Evolutionary conservation across 495 filamentous ascomycete genomes (phyloP), one percentile per base, ranked within the genome.

Genomic region (Ascobolus immersus): DNA sequence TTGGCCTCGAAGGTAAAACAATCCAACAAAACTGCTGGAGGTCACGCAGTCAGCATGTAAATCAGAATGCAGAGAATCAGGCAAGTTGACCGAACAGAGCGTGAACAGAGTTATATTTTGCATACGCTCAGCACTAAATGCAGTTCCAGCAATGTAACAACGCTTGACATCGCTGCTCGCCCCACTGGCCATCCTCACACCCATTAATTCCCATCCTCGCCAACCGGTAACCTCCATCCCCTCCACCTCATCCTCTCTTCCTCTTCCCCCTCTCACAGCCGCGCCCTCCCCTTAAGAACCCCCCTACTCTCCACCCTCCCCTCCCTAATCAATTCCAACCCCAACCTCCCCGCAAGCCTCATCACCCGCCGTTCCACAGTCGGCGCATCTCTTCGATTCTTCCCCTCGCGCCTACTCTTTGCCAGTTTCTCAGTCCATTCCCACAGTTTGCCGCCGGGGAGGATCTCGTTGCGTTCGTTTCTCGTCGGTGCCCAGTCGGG

Each of bases 351-450:
- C 5, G 72, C 70, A 42, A 90, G 61, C 31, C 51, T 51, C 18
- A 96, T 45, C 1, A 96, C 81, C n/a, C 86, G 58, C 0, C 66
- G 77, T 32, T 68, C 71, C 13, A 96, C 82, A 1, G 81, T 91
- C 1, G 74, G 74, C 10, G 81, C 81, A 51, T 96, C 86, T 17
- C 86, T 62, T 10, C 86, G 55, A 53, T 93, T 92, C 66, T 93
- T 94, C 4, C 86, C 86, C 57, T 93, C 86, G 22, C 82, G 61
- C 38, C 86, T 53, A 23, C 67, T 75, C 31, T 68, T 62, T 5
- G 79, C 76, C 30, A 96, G 92, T 44, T 66, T 62, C 51, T 91
- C 82, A 4, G 73, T 78, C 42, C 91, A 91, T 22, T 76, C 66
- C 86, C 86, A 94, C 11, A 94, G 56, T 33, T 61, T 62, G 0